These are phyloP conservation scores for Eucalyptus regnans DNA, from an alignment of 345 rosid genomes.

Conservation along the genomic window DNA sequence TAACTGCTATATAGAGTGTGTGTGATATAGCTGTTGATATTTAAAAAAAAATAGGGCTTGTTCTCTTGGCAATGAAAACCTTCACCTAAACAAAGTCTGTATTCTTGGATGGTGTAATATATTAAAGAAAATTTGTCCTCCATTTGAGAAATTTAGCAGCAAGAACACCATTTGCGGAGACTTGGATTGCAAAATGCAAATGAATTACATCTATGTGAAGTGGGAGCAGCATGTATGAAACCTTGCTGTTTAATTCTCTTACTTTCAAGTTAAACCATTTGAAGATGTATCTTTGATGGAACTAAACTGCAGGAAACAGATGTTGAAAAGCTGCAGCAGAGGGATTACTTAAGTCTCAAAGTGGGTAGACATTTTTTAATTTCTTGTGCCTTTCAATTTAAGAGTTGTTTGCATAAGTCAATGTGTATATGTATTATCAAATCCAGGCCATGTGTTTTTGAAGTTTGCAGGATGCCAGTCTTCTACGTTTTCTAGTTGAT, in stretches of 20 bases:
- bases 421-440: not conserved
- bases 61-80: not conserved
- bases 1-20: not conserved
- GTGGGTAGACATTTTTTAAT: slow-evolving; percentile 9
- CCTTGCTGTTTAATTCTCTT: not conserved
- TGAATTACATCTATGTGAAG: not conserved
- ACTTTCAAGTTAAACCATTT: not conserved
- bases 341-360: slow-evolving; percentile 79
- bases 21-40: not conserved
- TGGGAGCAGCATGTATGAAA: not conserved
- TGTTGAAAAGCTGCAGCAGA: slow-evolving; percentile 79
- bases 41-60: not conserved
- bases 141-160: not conserved
- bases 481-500: slow-evolving; percentile 81
- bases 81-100: not conserved
- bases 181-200: not conserved
- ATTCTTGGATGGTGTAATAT: not conserved
- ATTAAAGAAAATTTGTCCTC: not conserved
- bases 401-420: not conserved
- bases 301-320: slow-evolving; percentile 61
- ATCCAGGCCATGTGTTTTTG: not conserved
- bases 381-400: not conserved
- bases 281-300: not conserved
- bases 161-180: not conserved
- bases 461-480: slow-evolving; percentile 80